Evolutionary conservation across 371 early-diverging fungal species (phyloP).

Genomic region (Nosema granulosis): DNA sequence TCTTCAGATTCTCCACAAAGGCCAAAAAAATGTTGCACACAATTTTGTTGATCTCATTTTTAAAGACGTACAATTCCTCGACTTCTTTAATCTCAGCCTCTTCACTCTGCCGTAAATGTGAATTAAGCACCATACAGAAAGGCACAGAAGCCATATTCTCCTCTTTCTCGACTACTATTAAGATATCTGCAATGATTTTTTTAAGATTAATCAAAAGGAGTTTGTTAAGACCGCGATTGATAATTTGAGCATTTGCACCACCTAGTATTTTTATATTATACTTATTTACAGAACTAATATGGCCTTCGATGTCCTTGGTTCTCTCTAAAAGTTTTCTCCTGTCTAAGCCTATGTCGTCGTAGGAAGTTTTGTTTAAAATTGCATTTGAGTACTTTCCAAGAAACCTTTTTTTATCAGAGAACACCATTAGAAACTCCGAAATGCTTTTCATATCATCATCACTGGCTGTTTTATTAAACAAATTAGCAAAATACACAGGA

Average conservation of each 20-base stretch:
- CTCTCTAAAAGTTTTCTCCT: slow-evolving; percentile 6
- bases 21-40: slow-evolving; percentile 44
- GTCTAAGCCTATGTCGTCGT: slow-evolving; percentile 28
- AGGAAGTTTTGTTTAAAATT: slow-evolving; percentile 25
- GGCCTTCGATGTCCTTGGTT: slow-evolving; percentile 21
- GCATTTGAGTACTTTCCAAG: slow-evolving; percentile 30
- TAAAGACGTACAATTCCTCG: slow-evolving; percentile 50
- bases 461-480: slow-evolving; percentile 4
- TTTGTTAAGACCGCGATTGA: slow-evolving; percentile 44
- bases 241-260: slow-evolving; percentile 19
- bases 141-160: slow-evolving; percentile 24
- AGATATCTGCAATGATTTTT: slow-evolving; percentile 30
- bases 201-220: slow-evolving; percentile 46
- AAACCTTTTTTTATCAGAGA: slow-evolving; percentile 28
- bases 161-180: slow-evolving; percentile 50
- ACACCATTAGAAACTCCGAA: slow-evolving; percentile 32
- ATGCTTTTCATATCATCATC: slow-evolving; percentile 23
- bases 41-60: slow-evolving; percentile 49
- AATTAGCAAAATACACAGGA: slow-evolving; percentile 34
- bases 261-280: slow-evolving; percentile 46
- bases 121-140: slow-evolving; percentile 27
- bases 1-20: slow-evolving; percentile 31
- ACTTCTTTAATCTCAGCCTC: slow-evolving; percentile 35
- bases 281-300: slow-evolving; percentile 15
- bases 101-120: slow-evolving; percentile 31